phyloP scores from a whole-genome alignment of 257 asterid species.

The Solanum appendiculatum region DNA sequence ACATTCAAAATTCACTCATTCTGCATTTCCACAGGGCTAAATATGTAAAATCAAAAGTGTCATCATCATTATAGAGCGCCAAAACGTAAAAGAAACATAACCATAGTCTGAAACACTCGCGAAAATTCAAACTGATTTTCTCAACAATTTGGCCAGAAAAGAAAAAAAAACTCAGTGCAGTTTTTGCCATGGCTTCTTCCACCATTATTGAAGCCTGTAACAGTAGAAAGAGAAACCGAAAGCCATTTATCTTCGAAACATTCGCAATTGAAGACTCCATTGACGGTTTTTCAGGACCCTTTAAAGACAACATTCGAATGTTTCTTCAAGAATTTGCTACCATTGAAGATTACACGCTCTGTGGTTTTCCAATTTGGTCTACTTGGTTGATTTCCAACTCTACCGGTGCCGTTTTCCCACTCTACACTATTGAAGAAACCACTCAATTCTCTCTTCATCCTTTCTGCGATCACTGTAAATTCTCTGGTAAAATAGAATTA shows the following conservation, averaged over 20 bases:
- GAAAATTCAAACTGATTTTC: conserved; percentile 4
- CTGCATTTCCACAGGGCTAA: conserved; percentile 24
- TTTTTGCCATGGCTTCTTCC: conserved; percentile 40
- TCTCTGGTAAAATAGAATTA: conserved; percentile 29
- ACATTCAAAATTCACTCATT: neutral
- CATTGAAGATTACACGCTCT: conserved; percentile 24
- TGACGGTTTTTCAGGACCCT: conserved; percentile 30
- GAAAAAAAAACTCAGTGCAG: neutral
- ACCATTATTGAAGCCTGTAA: conserved; percentile 21
- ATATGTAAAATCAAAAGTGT: neutral
- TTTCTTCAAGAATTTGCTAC: conserved; percentile 46
- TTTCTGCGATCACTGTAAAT: conserved; percentile 59
- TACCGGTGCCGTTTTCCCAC: conserved; percentile 38
- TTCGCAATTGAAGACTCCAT: conserved; percentile 16
- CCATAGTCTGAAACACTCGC: neutral
- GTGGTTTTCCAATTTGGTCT: conserved; percentile 57
- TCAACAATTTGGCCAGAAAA: neutral
- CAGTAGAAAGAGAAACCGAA: conserved; percentile 19
- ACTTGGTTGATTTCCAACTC: conserved; percentile 20
- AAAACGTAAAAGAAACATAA: conserved; percentile 3
- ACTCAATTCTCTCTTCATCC: conserved; percentile 34
- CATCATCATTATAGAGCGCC: conserved; percentile 33
- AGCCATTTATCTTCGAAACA: conserved; percentile 28
- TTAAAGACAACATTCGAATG: conserved; percentile 40
- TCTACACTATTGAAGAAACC: conserved; percentile 58